A percentile compares a stretch with the other conserved stretches of the same genome.
Evolutionary conservation across 352 stramenopile species (phyloP).

Genomic region (Pythium scleroteichum): DNA sequence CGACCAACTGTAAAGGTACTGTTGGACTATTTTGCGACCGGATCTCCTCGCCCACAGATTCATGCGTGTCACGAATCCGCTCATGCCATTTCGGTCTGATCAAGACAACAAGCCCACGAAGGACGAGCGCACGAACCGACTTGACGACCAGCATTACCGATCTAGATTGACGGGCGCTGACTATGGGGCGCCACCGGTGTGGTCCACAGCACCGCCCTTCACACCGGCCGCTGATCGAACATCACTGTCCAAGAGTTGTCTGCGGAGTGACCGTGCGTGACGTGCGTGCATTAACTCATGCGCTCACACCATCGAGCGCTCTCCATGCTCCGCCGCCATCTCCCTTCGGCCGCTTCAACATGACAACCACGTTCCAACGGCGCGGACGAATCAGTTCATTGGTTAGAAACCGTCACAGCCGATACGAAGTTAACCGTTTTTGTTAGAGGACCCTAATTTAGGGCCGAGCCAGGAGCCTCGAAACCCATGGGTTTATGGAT

Average conservation of each 20-base stretch:
- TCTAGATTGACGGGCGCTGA: too few species aligned
- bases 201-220: too few species aligned
- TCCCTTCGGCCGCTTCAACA: neutral
- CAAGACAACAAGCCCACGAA: too few species aligned
- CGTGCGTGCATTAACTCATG: constrained; percentile 19
- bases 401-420: neutral
- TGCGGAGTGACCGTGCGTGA: neutral
- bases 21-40: constrained; percentile 12
- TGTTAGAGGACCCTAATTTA: neutral
- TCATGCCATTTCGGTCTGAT: neutral
- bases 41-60: neutral
- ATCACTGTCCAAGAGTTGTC: neutral
- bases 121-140: too few species aligned
- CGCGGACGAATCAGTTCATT: too few species aligned
- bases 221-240: too few species aligned
- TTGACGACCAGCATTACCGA: neutral
- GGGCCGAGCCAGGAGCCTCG: too few species aligned
- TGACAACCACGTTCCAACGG: neutral
- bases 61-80: neutral
- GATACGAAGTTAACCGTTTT: neutral
- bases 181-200: too few species aligned
- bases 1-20: constrained; percentile 8
- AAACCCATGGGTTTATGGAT: neutral
- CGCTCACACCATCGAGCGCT: neutral
- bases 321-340: neutral